Percentiles rank a stretch among this genome's conserved stretches.
These are phyloP conservation scores for Zostera marina DNA, from an alignment of 116 monocot genomes.

Conservation along the genomic window DNA sequence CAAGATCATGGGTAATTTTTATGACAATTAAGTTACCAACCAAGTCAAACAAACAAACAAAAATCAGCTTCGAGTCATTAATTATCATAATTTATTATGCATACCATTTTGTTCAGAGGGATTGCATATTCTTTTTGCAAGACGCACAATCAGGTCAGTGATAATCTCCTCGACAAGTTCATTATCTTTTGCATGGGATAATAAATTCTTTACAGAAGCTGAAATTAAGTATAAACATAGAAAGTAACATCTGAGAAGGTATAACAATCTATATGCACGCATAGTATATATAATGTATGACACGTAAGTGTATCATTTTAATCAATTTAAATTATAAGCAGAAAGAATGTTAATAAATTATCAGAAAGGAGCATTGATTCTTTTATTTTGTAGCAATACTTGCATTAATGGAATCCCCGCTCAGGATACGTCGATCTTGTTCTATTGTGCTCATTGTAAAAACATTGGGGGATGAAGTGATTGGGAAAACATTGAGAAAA, in stretches of 20 bases:
- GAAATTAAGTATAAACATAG: slow-evolving; percentile 2
- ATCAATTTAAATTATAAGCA: too few relatives aligned
- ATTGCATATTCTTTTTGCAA: slow-evolving; percentile 66
- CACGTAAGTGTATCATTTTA: neutral
- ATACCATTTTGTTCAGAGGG: slow-evolving; percentile 30
- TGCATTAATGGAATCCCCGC: too few relatives aligned
- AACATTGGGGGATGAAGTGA: too few relatives aligned
- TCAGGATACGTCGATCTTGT: too few relatives aligned
- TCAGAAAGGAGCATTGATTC: too few relatives aligned
- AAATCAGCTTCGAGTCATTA: neutral
- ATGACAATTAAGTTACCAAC: too few relatives aligned
- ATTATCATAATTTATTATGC: neutral
- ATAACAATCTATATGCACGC: neutral
- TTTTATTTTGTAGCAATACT: too few relatives aligned
- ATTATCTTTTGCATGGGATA: slow-evolving; percentile 31
- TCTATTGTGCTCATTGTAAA: too few relatives aligned
- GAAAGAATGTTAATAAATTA: too few relatives aligned
- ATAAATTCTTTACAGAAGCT: slow-evolving; percentile 78
- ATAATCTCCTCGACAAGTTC: slow-evolving; percentile 65
- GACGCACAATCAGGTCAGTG: slow-evolving; percentile 51
- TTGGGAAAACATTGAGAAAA: too few relatives aligned
- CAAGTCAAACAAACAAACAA: neutral
- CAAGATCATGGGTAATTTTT: too few relatives aligned
- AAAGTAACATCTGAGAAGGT: neutral
- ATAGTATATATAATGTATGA: neutral